Evolutionary conservation across 345 rosid species (phyloP), one percentile per base, ranked within the genome.

Genomic region (Luvunga scandens): DNA sequence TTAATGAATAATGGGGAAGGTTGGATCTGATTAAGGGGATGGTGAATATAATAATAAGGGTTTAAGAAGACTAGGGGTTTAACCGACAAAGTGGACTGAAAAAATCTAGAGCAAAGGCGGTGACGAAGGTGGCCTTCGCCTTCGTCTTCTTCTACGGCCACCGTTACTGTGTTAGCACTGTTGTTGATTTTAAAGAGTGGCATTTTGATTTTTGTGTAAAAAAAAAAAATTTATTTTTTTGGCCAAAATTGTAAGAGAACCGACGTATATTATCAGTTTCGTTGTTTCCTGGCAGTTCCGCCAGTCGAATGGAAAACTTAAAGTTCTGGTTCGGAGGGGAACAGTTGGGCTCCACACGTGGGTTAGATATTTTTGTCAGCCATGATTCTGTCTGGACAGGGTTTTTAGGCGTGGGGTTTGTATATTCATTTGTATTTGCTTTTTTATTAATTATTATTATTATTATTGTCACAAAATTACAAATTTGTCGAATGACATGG

Each of bases 71-170:
- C 22, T 18, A 19, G 12, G 2, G 66, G 25, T 7, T 68, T 81
- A 62, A 81, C 91, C 92, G 91, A 86, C 90, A 81, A 75, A 84
- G 89, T 84, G 90, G 84, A 70, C 30, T 50, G 72, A 22, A 87
- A 82, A 84, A 75, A 87, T 87, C 90, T 80, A 10, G 16, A 33
- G 19, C 76, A 78, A 33, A 86, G 92, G 87, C 92, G 92, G 92
- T 86, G 87, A 21, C 1, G 75, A 67, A 61, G 67, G 66, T 27
- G 63, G 24, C 42, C 16, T 7, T 21, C 65, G 25, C 22, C 30
- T 25, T 36, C 79, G 8, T 59, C 77, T 25, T 62, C 86, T 55
- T 74, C 71, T 73, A 25, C 81, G 72, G 82, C 69, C 42, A 68
- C 45, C 56, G 75, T 68, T 14, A 48, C n/a, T 30, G 65, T 19